Evolutionary conservation across 2,329 filamentous ascomycete species (phyloP), one percentile per base, ranked within the genome.

Genomic region (Ascochyta lentis): DNA sequence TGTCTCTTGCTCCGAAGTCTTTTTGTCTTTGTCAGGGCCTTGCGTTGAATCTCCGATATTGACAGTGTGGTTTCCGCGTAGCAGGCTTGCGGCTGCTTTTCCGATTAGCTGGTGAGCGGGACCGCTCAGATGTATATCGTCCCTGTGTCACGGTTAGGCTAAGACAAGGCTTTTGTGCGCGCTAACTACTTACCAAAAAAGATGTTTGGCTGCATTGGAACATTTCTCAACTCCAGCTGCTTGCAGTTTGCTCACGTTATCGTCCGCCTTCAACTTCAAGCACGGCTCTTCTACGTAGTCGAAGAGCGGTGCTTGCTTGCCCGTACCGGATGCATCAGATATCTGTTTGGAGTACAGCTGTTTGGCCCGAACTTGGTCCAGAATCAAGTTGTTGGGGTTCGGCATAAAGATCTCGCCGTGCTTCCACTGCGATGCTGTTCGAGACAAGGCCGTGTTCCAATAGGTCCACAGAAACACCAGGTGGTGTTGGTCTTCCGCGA

Each of bases 21-120:
- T 56, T 12, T 60, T 60, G 27, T 60, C 49, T 40, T 37, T 31
- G 26, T 46, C 42, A 44, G 31, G 31, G 22, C 38, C 38, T 45
- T 47, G 53, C 38, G 50, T 45, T 40, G 61, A 42, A 46, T 56
- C 53, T 62, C 51, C 54, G 23, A 51, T 40, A 51, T 75, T 73
- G 63, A 71, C 58, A 46, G 67, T 72, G 39, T 63, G 60, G 54
- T 75, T 75, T 13, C 52, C 54, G 49, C 64, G 66, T 39, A 76
- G 54, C 46, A 77, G 61, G 52, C 60, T 64, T 49, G 68, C 74
- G 61, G 74, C 67, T 51, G 73, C 67, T 44, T 54, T 64, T 60
- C 72, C 75, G 54, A 77, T 72, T 65, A 75, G 69, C 52, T 65
- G 49, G 47, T 76, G 71, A 27, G 71, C 73, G 38, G 61, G 64